Base-by-base conservation (phyloP, 2,329 filamentous ascomycete genomes). In the Aspergillus sp. region DNA sequence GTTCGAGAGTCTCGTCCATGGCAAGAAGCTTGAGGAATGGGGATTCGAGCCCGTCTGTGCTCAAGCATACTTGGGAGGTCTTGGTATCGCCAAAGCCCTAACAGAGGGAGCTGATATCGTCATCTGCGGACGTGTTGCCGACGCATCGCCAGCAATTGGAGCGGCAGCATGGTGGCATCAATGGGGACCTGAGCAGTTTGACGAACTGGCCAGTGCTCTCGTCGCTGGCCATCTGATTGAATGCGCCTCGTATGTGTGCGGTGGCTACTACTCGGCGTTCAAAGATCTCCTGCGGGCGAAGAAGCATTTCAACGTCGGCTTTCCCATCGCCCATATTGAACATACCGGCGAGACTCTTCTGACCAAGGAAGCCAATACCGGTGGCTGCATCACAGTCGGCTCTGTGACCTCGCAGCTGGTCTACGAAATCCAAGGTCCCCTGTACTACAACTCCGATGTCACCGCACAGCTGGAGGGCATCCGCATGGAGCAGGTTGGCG, bases 261-360 rank as follows among this genome's bases (percentile, higher is more conserved):
- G 70, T 11, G 72, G 66, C 11, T 71, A 74, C 57, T 73, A 67
- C 52, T 62, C 66, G 8, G 72, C 68, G 3, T 74, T 74, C 65
- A 72, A 74, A 51, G 52, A 64, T 11, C 58, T 71, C 3, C 49
- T 35, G 4, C 37, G 43, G 19, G 14, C 23, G 11, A 46, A 25
- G 9, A 47, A 47, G 25, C 44, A 47, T 1, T 9, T 58, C 8
- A 56, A 68, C 49, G 9, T 68, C 9, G 64, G 58, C 6, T 70
- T 65, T 48, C 68, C 68, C 1, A 66, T 72, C 41, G 64, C 58
- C 9, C 62, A 64, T 21, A 65, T 71, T 35, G 54, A 61, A 6
- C 19, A 41, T 5, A 43, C 58, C n/a, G 65, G 67, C 6, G 46
- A 53, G 14, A 61, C 47, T 9, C 53, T 65, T 6, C 45, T 69